phyloP scores from a whole-genome alignment of 768 basidiomycete genomes.

The Podaxis sp. region DNA sequence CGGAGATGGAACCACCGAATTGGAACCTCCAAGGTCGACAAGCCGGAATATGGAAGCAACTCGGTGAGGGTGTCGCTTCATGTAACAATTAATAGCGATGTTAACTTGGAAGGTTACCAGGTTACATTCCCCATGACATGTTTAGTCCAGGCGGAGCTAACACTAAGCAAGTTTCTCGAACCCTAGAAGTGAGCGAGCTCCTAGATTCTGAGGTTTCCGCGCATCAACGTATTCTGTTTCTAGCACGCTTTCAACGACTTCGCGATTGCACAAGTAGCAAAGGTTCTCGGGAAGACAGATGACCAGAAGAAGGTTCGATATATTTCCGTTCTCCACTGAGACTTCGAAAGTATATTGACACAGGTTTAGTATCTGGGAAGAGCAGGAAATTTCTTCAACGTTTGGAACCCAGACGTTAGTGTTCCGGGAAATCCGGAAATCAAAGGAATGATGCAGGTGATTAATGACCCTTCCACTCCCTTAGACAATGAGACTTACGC shows the following conservation, averaged over 20 bases:
- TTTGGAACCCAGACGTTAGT: conserved; percentile 58
- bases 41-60: conserved; percentile 53
- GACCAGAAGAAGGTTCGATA: conserved; percentile 52
- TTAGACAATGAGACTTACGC: background rate
- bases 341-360: background rate
- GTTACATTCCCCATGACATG: conserved; percentile 41
- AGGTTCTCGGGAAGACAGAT: conserved; percentile 44
- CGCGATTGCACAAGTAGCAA: conserved; percentile 62
- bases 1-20: conserved; percentile 54
- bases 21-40: conserved; percentile 68
- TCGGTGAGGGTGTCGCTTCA: conserved; percentile 31
- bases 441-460: conserved; percentile 62
- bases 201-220: background rate
- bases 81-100: background rate
- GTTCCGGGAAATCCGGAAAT: conserved; percentile 49
- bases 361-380: conserved; percentile 47
- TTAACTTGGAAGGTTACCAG: conserved; percentile 20
- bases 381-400: conserved; percentile 56
- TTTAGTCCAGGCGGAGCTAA: conserved; percentile 51
- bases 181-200: conserved; percentile 46
- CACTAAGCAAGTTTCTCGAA: conserved; percentile 62
- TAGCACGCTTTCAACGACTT: conserved; percentile 69
- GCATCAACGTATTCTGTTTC: background rate
- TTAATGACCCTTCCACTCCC: background rate
- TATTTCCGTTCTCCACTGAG: background rate